A percentile compares a stretch with the other conserved stretches of the same genome.
These are phyloP conservation scores for Puccinia horiana DNA, from an alignment of 1,284 basidiomycete genomes.

Conservation along the genomic window DNA sequence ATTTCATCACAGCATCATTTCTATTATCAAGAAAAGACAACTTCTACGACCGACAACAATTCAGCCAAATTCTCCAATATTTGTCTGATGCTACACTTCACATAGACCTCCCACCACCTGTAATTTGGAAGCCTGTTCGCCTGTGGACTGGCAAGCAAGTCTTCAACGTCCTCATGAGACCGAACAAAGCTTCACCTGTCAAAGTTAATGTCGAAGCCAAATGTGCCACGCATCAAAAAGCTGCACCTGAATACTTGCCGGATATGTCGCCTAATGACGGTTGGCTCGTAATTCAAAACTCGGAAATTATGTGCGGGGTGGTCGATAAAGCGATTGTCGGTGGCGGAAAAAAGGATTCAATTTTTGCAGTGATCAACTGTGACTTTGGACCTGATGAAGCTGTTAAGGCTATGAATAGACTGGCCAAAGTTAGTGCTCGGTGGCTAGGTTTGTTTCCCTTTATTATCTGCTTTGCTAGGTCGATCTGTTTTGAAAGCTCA, in stretches of 20 bases:
- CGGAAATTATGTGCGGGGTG: constrained; percentile 98
- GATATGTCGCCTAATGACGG: constrained; percentile 97
- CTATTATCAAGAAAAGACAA: constrained; percentile 88
- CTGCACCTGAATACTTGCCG: constrained; percentile 64
- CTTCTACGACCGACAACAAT: constrained; percentile 91
- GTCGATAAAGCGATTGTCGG: constrained; percentile 99
- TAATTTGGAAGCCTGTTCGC: constrained; percentile 86
- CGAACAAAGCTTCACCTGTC: constrained; percentile 80
- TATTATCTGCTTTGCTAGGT: neutral
- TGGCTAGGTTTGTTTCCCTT: constrained; percentile 71
- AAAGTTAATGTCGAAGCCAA: constrained; percentile 94
- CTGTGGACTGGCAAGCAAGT: constrained; percentile 99
- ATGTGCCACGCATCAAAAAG: constrained; percentile 89
- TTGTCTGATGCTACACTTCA: constrained; percentile 86
- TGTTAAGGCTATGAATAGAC: constrained; percentile 89
- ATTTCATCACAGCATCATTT: constrained; percentile 97
- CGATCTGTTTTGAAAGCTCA: neutral
- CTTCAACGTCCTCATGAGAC: constrained; percentile 93
- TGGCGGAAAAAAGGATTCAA: constrained; percentile 98
- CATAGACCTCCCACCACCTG: constrained; percentile 92
- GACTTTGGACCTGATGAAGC: constrained; percentile 96
- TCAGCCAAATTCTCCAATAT: constrained; percentile 95
- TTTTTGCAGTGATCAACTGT: constrained; percentile 95
- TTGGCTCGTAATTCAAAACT: constrained; percentile 95
- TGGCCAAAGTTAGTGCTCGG: constrained; percentile 92